Conservation (phyloP, 2,329 filamentous ascomycete species). For the Hypomyces perniciosus region DNA sequence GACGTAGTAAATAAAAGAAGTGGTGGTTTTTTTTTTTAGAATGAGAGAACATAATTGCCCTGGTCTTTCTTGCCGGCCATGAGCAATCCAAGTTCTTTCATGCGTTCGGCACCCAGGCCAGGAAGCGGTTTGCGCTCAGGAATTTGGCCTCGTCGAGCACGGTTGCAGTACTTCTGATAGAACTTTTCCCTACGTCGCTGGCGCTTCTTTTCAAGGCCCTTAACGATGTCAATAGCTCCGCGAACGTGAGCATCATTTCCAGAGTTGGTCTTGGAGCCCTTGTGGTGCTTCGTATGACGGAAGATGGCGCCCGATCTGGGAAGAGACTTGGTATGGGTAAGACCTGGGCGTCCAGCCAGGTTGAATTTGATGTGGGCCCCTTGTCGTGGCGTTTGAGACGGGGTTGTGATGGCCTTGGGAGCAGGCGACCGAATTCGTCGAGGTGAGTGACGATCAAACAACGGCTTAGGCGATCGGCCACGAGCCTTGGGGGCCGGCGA, state of each 20-base stretch:
- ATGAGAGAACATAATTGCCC: conserved; percentile 71
- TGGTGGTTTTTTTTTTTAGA: conserved; percentile 40
- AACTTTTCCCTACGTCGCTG: conserved; percentile 91
- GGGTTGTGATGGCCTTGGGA: conserved; percentile 38
- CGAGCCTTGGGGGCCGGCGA: conserved; percentile 39
- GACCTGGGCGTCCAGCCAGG: conserved; percentile 52
- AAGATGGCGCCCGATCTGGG: conserved; percentile 72
- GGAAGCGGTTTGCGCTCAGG: conserved; percentile 63
- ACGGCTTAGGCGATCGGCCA: conserved; percentile 44
- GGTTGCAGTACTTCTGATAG: conserved; percentile 81
- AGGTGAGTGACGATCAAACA: conserved; percentile 65
- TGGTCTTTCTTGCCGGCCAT: conserved; percentile 74
- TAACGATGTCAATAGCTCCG: conserved; percentile 96
- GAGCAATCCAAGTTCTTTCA: conserved; percentile 74
- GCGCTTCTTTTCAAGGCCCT: conserved; percentile 89
- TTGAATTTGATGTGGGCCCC: conserved; percentile 33
- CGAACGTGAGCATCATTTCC: conserved; percentile 61
- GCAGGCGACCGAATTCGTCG: conserved; percentile 65
- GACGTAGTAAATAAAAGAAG: background rate
- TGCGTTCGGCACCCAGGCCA: conserved; percentile 85
- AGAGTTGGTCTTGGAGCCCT: conserved; percentile 28
- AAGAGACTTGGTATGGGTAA: conserved; percentile 78
- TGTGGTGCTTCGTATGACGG: conserved; percentile 43
- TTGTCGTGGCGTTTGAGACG: conserved; percentile 34
- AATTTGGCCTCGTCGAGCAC: conserved; percentile 63